Evolutionary conservation across 352 stramenopile species (phyloP).

Genomic region (Phytophthora citrophthora): DNA sequence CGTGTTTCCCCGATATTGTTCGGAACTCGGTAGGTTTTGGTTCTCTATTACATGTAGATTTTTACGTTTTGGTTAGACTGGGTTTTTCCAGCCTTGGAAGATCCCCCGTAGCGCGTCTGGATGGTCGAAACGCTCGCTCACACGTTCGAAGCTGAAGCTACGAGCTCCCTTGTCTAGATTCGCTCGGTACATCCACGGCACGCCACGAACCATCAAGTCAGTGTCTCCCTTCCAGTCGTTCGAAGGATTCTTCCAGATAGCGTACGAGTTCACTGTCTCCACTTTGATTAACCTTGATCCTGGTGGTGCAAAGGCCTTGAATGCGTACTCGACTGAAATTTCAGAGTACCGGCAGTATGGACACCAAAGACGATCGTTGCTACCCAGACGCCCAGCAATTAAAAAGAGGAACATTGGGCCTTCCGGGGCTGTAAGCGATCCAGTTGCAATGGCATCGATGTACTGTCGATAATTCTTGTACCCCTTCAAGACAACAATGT

Average conservation of each 20-base stretch:
- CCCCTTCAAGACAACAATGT: constrained; percentile 52
- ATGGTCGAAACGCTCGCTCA: constrained; percentile 27
- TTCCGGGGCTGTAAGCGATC: constrained; percentile 27
- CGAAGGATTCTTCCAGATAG: constrained; percentile 67
- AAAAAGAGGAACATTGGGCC: constrained; percentile 74
- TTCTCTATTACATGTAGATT: neutral
- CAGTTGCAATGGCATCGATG: constrained; percentile 45
- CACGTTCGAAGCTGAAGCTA: constrained; percentile 24
- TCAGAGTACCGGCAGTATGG: constrained; percentile 78
- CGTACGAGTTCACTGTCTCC: constrained; percentile 65
- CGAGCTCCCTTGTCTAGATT: constrained; percentile 37
- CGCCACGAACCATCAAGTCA: constrained; percentile 58
- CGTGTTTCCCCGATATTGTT: too few species aligned
- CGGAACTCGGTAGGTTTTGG: too few species aligned
- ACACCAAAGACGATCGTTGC: constrained; percentile 81
- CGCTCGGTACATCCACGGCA: constrained; percentile 67
- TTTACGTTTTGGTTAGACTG: constrained; percentile 9
- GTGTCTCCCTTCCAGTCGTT: constrained; percentile 69
- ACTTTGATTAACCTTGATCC: constrained; percentile 62
- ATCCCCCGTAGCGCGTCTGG: constrained; percentile 30
- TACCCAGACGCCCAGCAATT: constrained; percentile 57
- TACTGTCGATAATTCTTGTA: constrained; percentile 50
- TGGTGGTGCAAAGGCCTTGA: constrained; percentile 66
- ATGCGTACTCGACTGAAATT: constrained; percentile 74
- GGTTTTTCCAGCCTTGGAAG: constrained; percentile 41